Conservation (phyloP, 495 filamentous ascomycete species). For the Podospora didyma region DNA sequence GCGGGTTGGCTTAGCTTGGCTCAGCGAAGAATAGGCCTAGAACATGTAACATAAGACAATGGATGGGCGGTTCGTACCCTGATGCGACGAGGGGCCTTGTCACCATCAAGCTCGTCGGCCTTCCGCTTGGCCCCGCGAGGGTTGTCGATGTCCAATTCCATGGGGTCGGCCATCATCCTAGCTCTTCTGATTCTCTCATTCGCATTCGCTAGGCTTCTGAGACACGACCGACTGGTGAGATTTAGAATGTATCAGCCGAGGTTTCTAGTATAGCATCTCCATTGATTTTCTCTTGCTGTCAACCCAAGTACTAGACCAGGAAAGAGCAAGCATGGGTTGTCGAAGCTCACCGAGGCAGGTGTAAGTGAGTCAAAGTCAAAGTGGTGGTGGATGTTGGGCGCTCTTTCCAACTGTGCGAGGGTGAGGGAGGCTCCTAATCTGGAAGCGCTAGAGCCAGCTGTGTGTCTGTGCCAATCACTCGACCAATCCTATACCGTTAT, state of each 20-base stretch:
- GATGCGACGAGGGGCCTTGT: conserved; percentile 60
- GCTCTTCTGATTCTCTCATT: neutral
- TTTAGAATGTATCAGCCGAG: too few species aligned
- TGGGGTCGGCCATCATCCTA: conserved; percentile 27
- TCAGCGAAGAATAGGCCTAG: too few species aligned
- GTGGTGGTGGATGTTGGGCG: too few species aligned
- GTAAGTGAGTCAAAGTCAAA: too few species aligned
- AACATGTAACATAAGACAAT: neutral
- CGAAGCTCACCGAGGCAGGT: too few species aligned
- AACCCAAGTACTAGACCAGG: too few species aligned
- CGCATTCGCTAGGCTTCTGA: neutral
- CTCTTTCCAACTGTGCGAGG: too few species aligned
- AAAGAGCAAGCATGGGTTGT: too few species aligned
- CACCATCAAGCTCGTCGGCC: conserved; percentile 42
- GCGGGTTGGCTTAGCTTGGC: conserved; percentile 8
- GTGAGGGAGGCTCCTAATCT: neutral
- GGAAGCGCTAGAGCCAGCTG: neutral
- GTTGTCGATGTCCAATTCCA: conserved; percentile 27
- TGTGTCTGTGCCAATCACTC: neutral
- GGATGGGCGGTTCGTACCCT: conserved; percentile 36
- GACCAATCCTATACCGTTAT: neutral
- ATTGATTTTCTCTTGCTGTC: too few species aligned
- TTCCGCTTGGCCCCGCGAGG: conserved; percentile 63
- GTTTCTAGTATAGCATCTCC: too few species aligned
- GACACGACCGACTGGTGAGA: too few species aligned